Evolutionary conservation across 1,284 basidiomycete genomes (phyloP), one percentile per base, ranked within the genome.

Genomic region (Trichosporon asahii): DNA sequence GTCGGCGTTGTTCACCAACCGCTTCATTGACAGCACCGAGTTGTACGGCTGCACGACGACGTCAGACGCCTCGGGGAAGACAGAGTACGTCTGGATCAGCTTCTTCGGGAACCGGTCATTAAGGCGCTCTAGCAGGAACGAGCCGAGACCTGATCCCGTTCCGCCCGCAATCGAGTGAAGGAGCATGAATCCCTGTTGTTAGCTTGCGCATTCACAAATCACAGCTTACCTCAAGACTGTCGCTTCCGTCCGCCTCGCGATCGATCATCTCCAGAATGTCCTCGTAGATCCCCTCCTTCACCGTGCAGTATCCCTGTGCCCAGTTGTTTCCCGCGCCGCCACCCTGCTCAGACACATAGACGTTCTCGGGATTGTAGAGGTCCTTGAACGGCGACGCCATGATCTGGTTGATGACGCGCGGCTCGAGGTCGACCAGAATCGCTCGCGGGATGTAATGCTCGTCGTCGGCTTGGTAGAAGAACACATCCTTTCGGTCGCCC

Each of bases 211-310:
- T n/a, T n/a, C n/a, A n/a, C n/a, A n/a, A n/a, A n/a, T n/a, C n/a
- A n/a, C n/a, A 40, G 46, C 87, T 71, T 70, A 95, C 96, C 89
- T 99, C 96, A 23, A 99, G 86, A 18, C 93, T 95, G 84, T 99
- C 97, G 80, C 94, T 96, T 3, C 97, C 96, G 80, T 99, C 97
- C 2, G 96, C 96, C 84, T 99, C 97, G 40, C 97, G 88, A 82
- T 99, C 97, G 69, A 99, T 89, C 95, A 99, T 98, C 83, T 99
- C 96, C 89, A 99, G 96, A 66, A 99, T 89, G 76, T 99, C 96
- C 77, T 99, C 96, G 78, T 96, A 98, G 74, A 96, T 89, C 75
- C 88, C 87, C 83, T 99, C 95, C 61, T 95, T 97, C 3, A 91
- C 88, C 11, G 90, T 87, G 18, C 57, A 61, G 78, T 96, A 95